Percentiles rank a stretch among this genome's conserved stretches.
Conservation (phyloP, 768 basidiomycete species). For the Mycena pura region DNA sequence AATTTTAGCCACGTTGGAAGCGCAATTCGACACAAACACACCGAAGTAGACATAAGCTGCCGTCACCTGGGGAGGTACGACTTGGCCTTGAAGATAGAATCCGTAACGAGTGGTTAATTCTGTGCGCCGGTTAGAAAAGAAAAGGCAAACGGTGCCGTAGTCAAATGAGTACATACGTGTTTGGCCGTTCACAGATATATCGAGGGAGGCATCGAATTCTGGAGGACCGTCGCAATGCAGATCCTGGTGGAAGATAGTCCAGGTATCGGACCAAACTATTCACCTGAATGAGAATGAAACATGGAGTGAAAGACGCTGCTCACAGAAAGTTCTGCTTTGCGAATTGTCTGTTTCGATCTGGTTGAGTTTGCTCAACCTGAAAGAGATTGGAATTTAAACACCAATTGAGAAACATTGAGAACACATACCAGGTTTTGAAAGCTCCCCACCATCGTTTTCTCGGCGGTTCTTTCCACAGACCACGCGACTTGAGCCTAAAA, state of each 20-base stretch:
- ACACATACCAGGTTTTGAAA: slow-evolving; percentile 31
- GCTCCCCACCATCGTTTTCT: slow-evolving; percentile 30
- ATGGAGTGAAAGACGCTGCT: too few relatives aligned
- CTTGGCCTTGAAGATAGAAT: slow-evolving; percentile 30
- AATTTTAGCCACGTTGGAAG: background rate
- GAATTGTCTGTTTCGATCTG: slow-evolving; percentile 18
- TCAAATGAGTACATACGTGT: slow-evolving; percentile 6
- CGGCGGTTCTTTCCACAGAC: too few relatives aligned
- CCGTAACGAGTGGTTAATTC: slow-evolving; percentile 22
- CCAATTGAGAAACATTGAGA: too few relatives aligned
- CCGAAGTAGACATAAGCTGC: slow-evolving; percentile 31
- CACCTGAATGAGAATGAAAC: too few relatives aligned
- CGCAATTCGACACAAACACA: background rate
- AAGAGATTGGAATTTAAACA: too few relatives aligned
- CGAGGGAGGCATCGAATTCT: slow-evolving; percentile 15
- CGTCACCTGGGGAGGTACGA: slow-evolving; percentile 26
- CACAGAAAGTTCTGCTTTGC: slow-evolving; percentile 20
- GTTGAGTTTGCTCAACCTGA: slow-evolving; percentile 26
- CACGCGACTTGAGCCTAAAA: slow-evolving; percentile 5
- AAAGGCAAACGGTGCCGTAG: background rate
- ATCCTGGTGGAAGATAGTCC: slow-evolving; percentile 31
- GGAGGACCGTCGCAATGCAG: slow-evolving; percentile 14
- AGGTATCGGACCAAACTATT: too few relatives aligned
- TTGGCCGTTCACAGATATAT: background rate
- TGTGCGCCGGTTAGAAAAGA: background rate